These are phyloP conservation scores for Metschnikowia orientalis DNA, from an alignment of 805 yeast species.

Conservation along the genomic window DNA sequence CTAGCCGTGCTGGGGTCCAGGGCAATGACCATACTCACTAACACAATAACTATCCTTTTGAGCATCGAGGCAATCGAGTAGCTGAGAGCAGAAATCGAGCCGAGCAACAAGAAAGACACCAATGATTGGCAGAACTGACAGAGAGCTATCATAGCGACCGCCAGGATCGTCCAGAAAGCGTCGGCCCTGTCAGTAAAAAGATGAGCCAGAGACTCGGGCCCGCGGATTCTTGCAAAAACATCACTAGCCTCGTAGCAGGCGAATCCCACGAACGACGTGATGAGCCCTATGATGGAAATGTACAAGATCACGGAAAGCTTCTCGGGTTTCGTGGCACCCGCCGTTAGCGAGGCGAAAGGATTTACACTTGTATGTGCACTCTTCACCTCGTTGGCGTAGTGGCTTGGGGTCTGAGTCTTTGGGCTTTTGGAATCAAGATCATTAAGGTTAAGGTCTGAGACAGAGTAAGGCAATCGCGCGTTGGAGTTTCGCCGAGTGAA, in stretches of 20 bases:
- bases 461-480: conserved; percentile 29
- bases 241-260: conserved; percentile 53
- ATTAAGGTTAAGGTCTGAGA: conserved; percentile 30
- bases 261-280: conserved; percentile 72
- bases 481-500: conserved; percentile 19
- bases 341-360: conserved; percentile 17
- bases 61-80: conserved; percentile 84
- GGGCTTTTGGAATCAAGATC: conserved; percentile 18
- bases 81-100: conserved; percentile 76
- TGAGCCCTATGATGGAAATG: conserved; percentile 69
- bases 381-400: conserved; percentile 13
- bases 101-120: conserved; percentile 75
- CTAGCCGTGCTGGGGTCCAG: conserved; percentile 35
- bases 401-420: neutral
- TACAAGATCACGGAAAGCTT: conserved; percentile 77
- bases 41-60: conserved; percentile 81
- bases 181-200: conserved; percentile 10
- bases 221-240: conserved; percentile 10
- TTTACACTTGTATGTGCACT: conserved; percentile 17
- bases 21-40: conserved; percentile 59
- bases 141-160: conserved; percentile 62
- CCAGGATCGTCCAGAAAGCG: conserved; percentile 35
- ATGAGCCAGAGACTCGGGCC: conserved; percentile 10
- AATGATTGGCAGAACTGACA: conserved; percentile 78
- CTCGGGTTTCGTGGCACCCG: conserved; percentile 51